Conservation (phyloP, 331 rosid genomes). For the Malus hybrid region DNA sequence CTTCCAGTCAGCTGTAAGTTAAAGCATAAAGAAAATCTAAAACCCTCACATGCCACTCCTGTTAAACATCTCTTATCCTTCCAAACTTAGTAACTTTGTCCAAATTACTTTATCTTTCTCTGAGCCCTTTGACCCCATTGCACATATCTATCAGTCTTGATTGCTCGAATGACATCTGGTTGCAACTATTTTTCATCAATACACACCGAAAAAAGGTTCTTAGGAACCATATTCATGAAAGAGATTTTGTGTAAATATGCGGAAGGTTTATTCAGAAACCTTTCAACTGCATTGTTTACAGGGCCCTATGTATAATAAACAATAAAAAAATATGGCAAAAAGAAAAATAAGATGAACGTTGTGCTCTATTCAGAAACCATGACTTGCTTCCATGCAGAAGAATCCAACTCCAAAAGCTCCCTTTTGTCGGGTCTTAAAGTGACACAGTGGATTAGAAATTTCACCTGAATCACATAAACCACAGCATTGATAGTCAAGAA, state of each 20-base stretch:
- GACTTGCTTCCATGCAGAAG: conserved; percentile 8
- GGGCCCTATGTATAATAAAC: too few species aligned
- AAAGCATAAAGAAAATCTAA: background rate
- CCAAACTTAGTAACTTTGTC: background rate
- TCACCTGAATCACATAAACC: conserved; percentile 93
- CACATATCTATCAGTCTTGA: background rate
- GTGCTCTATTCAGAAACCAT: conserved; percentile 3
- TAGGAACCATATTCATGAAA: background rate
- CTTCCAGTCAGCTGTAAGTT: background rate
- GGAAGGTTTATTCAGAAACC: background rate
- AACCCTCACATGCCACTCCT: background rate
- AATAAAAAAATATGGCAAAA: background rate
- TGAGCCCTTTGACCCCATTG: background rate
- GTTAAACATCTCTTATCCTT: background rate
- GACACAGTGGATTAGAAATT: conserved; percentile 16
- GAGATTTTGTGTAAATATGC: background rate
- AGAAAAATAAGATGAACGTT: background rate
- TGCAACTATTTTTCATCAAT: background rate
- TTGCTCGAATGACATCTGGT: background rate
- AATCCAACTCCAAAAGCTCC: conserved; percentile 15
- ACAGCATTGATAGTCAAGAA: conserved; percentile 71
- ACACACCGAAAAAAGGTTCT: background rate
- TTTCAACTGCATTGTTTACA: background rate
- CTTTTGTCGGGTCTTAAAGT: conserved; percentile 2
- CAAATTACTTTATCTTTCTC: background rate